phyloP scores from a whole-genome alignment of 2,329 filamentous ascomycete species.

The Verruconis gallopava region DNA sequence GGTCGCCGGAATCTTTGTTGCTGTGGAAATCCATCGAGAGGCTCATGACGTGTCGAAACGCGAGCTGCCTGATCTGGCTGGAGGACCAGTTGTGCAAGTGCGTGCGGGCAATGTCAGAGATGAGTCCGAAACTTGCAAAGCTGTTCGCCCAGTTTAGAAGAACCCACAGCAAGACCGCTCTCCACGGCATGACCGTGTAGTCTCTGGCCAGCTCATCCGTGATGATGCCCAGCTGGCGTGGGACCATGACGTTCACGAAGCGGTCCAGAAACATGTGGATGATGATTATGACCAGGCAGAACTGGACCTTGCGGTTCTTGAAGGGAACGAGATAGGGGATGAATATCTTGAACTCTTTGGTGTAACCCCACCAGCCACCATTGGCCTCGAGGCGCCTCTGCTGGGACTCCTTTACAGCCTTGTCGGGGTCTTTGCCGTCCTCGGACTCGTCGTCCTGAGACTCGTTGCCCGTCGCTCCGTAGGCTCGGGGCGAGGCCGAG shows the following conservation, averaged over 20 bases:
- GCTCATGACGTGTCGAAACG: slow-evolving; percentile 56
- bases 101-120: slow-evolving; percentile 40
- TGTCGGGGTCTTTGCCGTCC: slow-evolving; percentile 40
- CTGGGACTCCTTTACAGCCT: slow-evolving; percentile 40
- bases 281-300: slow-evolving; percentile 53
- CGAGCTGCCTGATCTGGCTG: slow-evolving; percentile 43
- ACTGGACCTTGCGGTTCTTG: slow-evolving; percentile 51
- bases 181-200: slow-evolving; percentile 38
- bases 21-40: slow-evolving; percentile 60
- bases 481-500: background rate
- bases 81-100: slow-evolving; percentile 46
- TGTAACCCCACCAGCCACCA: slow-evolving; percentile 65
- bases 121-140: slow-evolving; percentile 36
- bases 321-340: slow-evolving; percentile 69
- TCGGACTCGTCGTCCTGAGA: slow-evolving; percentile 22
- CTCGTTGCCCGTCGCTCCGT: slow-evolving; percentile 4
- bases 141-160: slow-evolving; percentile 37
- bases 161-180: slow-evolving; percentile 39
- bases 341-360: slow-evolving; percentile 61
- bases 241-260: slow-evolving; percentile 61
- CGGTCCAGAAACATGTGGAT: slow-evolving; percentile 58
- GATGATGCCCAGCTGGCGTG: slow-evolving; percentile 69
- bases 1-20: slow-evolving; percentile 49
- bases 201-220: slow-evolving; percentile 51
- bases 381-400: slow-evolving; percentile 56